Base-by-base conservation (phyloP, 257 asterid species). In the Nicotiana attenuata region DNA sequence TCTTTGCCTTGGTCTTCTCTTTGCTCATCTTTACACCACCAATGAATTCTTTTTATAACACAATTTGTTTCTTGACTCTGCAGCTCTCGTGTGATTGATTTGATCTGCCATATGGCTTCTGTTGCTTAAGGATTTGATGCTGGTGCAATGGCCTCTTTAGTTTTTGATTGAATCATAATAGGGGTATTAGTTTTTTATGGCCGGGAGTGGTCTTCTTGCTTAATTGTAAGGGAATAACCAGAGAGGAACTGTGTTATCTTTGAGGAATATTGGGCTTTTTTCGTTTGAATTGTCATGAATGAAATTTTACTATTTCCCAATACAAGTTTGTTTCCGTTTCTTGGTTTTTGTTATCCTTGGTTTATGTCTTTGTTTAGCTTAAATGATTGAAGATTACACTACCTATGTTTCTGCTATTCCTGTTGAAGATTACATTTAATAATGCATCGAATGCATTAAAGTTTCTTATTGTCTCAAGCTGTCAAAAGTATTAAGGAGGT, bases 21-120 rank as follows among this genome's bases (percentile, higher is more conserved):
- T 16, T 16, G 5, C 20, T 10, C 14, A 26, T 8, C 33, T 16
- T 35, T 19, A n/a, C 38, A 5, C 19, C 15, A 17, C 20, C 10
- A 17, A 7, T 24, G 2, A 29, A 3, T 56, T 7, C 9, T 15
- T 8, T 19, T 65, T 24, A 1, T 59, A 29, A 69, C 59, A 13
- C 28, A 69, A 47, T 59, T 20, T 57, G 11, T 41, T 20, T 35
- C 20, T 85, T 15, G 52, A 79, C 9, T 65, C 59, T 87, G 90
- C 92, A 92, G 97, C 84, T 82, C 94, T 7, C 89, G 96, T 3
- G 96, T 92, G 88, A 80, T 92, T 11, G 97, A 92, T 80, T 83
- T 92, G 87, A 88, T 92, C 57, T 87, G 81, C 67, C 94, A 92
- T 88, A 92, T 92, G 87, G 89, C 90, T 59, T 88, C 92, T 3